Percentiles rank a stretch among this genome's conserved stretches.
phyloP scores from a whole-genome alignment of 2,329 filamentous ascomycete genomes.

The Colletotrichum karsti region DNA sequence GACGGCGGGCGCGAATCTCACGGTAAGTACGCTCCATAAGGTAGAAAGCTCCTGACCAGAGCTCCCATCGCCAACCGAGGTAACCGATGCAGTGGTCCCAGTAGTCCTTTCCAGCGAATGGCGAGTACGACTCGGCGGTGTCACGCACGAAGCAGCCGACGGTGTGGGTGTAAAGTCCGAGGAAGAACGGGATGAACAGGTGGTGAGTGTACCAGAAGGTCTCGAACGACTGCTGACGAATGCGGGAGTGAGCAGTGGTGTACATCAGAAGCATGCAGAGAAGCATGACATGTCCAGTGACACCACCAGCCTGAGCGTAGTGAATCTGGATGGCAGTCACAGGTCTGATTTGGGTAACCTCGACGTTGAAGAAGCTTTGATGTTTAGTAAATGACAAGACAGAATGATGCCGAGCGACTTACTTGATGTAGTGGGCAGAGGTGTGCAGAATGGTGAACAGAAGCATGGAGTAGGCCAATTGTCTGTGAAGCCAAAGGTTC shows the following conservation, averaged over 20 bases:
- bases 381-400: constrained; percentile 19
- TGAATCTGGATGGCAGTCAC: constrained; percentile 89
- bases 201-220: constrained; percentile 99
- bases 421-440: constrained; percentile 92
- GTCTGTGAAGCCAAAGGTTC: constrained; percentile 95
- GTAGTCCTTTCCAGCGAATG: constrained; percentile 83
- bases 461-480: constrained; percentile 89
- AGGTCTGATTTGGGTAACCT: constrained; percentile 82
- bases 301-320: constrained; percentile 86
- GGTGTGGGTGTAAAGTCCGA: constrained; percentile 95
- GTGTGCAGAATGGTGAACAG: constrained; percentile 84
- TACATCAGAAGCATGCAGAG: constrained; percentile 99
- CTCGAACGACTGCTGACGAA: constrained; percentile 96
- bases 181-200: constrained; percentile 94
- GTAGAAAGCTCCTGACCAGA: constrained; percentile 86
- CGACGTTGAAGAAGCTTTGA: constrained; percentile 90
- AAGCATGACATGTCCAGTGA: constrained; percentile 97
- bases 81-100: constrained; percentile 97
- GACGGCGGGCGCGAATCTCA: constrained; percentile 83
- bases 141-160: constrained; percentile 97
- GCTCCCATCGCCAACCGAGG: constrained; percentile 96
- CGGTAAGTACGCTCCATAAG: constrained; percentile 89
- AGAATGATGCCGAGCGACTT: constrained; percentile 41
- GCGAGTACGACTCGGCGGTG: constrained; percentile 74
- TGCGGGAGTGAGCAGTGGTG: constrained; percentile 91